phyloP scores from a whole-genome alignment of 2,329 filamentous ascomycete genomes.

The Lasiodiplodia gonubiensis region DNA sequence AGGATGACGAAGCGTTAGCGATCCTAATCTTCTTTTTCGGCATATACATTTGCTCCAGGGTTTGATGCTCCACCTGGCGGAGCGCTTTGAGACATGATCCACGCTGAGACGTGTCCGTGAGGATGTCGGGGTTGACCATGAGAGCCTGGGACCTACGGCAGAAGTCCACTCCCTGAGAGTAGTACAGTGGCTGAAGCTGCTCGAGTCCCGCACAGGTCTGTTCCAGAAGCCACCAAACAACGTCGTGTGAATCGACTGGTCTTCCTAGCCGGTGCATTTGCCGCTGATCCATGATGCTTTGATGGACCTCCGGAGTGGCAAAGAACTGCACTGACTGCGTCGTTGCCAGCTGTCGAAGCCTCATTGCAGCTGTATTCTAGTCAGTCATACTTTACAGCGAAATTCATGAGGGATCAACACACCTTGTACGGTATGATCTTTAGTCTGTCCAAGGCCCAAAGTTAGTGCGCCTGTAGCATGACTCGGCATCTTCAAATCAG shows the following conservation, averaged over 20 bases:
- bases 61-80: constrained; percentile 61
- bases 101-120: constrained; percentile 45
- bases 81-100: constrained; percentile 53
- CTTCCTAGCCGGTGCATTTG: constrained; percentile 36
- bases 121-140: constrained; percentile 50
- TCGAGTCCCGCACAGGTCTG: constrained; percentile 67
- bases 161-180: constrained; percentile 66
- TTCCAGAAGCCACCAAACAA: constrained; percentile 67
- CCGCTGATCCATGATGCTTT: constrained; percentile 61
- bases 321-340: constrained; percentile 20
- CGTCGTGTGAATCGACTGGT: constrained; percentile 55
- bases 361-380: constrained; percentile 63
- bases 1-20: constrained; percentile 5
- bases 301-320: constrained; percentile 56
- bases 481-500: constrained; percentile 62
- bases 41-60: constrained; percentile 64
- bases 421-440: constrained; percentile 68
- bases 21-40: constrained; percentile 33
- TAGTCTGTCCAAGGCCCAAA: constrained; percentile 62
- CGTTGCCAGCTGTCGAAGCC: constrained; percentile 58
- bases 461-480: constrained; percentile 60
- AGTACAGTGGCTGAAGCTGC: constrained; percentile 63
- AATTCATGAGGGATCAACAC: constrained; percentile 27
- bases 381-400: constrained; percentile 25
- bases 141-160: constrained; percentile 61